These are phyloP conservation scores for Phaseolus coccineus DNA, from an alignment of 331 rosid species.

Conservation along the genomic window DNA sequence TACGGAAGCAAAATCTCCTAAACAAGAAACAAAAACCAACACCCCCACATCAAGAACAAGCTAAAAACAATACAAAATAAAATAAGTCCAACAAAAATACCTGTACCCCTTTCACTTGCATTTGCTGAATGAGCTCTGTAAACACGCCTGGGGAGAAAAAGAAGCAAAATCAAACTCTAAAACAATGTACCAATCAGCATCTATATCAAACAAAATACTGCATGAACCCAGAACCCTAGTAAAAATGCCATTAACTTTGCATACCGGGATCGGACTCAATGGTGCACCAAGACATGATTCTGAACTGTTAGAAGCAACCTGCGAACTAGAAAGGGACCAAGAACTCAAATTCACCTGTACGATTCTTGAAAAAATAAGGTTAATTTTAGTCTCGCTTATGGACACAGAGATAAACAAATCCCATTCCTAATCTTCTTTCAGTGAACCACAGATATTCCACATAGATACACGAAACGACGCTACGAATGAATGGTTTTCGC, in stretches of 20 bases:
- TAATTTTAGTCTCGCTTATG: background rate
- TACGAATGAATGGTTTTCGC: background rate
- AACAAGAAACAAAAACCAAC: background rate
- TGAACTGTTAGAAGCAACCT: constrained; percentile 38
- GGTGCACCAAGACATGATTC: constrained; percentile 64
- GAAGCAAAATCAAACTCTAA: constrained; percentile 31
- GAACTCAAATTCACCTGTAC: background rate
- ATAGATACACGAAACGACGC: background rate
- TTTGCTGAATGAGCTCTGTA: constrained; percentile 97
- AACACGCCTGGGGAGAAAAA: constrained; percentile 78
- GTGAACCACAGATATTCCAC: background rate
- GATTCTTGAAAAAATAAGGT: background rate
- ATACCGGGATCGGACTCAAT: constrained; percentile 65
- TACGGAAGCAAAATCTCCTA: background rate
- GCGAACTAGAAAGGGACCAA: constrained; percentile 19
- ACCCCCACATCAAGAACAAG: background rate
- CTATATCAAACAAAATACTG: constrained; percentile 17
- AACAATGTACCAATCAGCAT: constrained; percentile 36
- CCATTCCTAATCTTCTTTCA: background rate
- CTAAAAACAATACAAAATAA: background rate
- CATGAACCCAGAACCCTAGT: constrained; percentile 16
- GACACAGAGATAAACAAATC: constrained; percentile 5
- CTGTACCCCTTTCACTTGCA: constrained; percentile 98
- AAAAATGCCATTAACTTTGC: background rate
- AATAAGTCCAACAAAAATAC: constrained; percentile 49